Base-by-base conservation (phyloP, 2,329 filamentous ascomycete species). In the Neophaeococcomyces aloes region DNA sequence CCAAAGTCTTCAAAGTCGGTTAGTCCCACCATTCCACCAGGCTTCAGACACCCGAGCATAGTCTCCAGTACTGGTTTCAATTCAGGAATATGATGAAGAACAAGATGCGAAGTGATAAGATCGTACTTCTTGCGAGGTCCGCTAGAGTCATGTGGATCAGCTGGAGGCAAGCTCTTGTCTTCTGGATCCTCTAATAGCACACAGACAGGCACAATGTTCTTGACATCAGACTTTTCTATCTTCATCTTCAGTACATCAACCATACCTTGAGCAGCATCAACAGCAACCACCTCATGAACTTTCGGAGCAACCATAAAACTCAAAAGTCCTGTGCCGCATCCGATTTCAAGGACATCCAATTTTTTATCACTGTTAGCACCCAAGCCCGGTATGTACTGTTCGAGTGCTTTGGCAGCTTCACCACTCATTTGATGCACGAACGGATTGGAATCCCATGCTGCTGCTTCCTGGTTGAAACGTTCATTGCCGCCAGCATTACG, bases 1-100 rank as follows among this genome's bases (percentile, higher is more conserved):
- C 74, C 74, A 54, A 70, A 71, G 49, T 77, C 68, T 53, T 78
- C 72, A 54, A 71, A 78, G 52, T 78, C 75, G 1, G 74, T 78
- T 50, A 78, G 56, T 1, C 70, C 70, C 1, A 76, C 61, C 40
- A 57, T 52, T 0, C 72, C 75, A 0, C 71, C 72, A 0, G 62
- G 56, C 42, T 61, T 65, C 33, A 78, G 57, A 30, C 68, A 70
- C 4, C 63, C 68, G 19, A 64, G 57, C 56, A 76, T 64, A 1
- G 68, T 71, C 3, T 39, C 46, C 17, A 77, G 57, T 2, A 75
- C 59, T 0, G 55, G 46, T 1, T 54, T 48, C 5, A 76, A 56
- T 33, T 67, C 64, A 0, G 67, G 62, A 15, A 78, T 69, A 57
- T 78, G 75, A 53, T 77, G 74, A 11, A 77, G 61, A 2, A 74